Base-by-base conservation (phyloP, 345 rosid species). In the Nephelium lappaceum region DNA sequence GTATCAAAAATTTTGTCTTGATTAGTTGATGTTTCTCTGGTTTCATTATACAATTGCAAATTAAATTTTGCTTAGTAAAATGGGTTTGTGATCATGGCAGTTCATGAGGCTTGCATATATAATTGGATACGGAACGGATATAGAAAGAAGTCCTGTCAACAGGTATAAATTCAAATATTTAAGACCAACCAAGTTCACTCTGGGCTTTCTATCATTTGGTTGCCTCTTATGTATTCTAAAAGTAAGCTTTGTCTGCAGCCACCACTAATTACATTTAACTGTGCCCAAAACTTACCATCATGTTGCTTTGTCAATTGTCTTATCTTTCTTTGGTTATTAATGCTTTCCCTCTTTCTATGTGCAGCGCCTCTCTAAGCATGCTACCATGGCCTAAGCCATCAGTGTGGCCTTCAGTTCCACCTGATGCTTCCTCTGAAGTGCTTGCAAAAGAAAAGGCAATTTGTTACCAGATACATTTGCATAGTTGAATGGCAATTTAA, bases 341-440 rank as follows among this genome's bases (percentile, higher is more conserved):
- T 69, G 23, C 71, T 24, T 77, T 68, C 67, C 60, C 67, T 69
- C 53, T 80, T 80, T 63, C 81, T 84, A 75, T 83, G 84, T 69
- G 83, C 94, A 94, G 99, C 89, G 99, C 98, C 79, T 93, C 89
- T 36, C 97, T 96, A 69, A 94, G 99, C 86, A 93, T 96, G 98
- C 93, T 96, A 60, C 95, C 98, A 77, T 96, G 99, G 99, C 98
- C 99, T 70, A 96, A 90, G 82, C 98, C 99, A 71, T 84, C 92
- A 23, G 86, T 94, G 83, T 96, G 99, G 98, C 99, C 99, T 71
- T 91, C 91, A 67, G 86, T 91, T 90, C 98, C 98, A 51, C 72
- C 81, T 69, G 94, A 91, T 87, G 93, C 94, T 80, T 86, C 97
- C 70, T 71, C 93, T 8, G 91, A 89, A 85, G 97, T 96, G 85